phyloP scores from a whole-genome alignment of 345 rosid species.

The Syzygium grande region DNA sequence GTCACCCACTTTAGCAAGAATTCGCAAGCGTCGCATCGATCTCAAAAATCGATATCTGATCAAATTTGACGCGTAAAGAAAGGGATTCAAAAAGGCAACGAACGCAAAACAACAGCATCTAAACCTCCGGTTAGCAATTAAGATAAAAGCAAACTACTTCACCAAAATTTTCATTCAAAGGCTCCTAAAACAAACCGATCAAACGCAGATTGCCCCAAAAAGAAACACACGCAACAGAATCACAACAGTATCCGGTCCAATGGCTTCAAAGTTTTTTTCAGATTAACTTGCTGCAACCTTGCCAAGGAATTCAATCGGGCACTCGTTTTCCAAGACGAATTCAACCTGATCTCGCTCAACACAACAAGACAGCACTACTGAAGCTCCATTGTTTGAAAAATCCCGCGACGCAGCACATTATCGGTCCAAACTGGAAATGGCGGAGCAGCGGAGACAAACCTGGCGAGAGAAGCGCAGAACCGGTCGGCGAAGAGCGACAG shows the following conservation, averaged over 20 bases:
- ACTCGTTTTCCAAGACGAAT: too few relatives aligned
- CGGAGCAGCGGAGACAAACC: conserved; percentile 13
- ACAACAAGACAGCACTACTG: background rate
- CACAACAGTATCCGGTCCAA: background rate
- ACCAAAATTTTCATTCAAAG: background rate
- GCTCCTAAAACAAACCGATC: background rate
- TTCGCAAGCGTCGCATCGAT: background rate
- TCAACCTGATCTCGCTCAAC: background rate
- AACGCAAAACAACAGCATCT: background rate
- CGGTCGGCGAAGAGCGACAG: conserved; percentile 63
- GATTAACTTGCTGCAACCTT: background rate
- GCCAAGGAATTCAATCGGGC: background rate
- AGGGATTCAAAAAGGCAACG: background rate
- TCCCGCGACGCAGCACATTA: background rate
- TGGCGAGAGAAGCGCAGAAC: conserved; percentile 35
- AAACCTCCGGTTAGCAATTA: background rate
- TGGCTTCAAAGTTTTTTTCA: background rate
- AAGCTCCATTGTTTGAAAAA: background rate
- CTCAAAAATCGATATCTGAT: background rate
- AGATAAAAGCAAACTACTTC: background rate
- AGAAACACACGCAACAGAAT: background rate
- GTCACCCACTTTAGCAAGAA: background rate
- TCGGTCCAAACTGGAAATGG: background rate
- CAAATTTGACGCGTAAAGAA: background rate
- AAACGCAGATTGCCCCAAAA: background rate